Base-by-base conservation (phyloP, 169 alveolate genomes). In the Hepatocystis sp. region DNA sequence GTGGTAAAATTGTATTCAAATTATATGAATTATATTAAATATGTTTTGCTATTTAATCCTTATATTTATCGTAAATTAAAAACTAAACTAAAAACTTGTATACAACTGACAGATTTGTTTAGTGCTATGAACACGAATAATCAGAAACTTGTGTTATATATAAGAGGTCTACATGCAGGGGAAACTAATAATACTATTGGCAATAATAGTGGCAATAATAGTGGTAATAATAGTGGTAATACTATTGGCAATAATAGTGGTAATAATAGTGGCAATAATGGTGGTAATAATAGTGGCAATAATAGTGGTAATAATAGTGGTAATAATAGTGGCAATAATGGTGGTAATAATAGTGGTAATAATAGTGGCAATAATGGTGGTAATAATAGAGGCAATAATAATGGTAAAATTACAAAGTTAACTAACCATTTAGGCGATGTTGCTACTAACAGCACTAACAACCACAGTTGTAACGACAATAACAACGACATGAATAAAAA, bases 11-110 rank as follows among this genome's bases (percentile, higher is more conserved):
- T 64, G 53, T 81, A 81, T 21, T 4, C 19, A 49, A 49, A 81
- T 58, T 81, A 63, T 58, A 27, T 81, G 44, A 44, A 63, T 63
- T 81, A 30, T 42, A 34, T 81, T 15, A 81, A 53, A 81, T 81
- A 49, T 81, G 67, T 61, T 10, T 28, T 81, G 25, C 21, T 81
- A 28, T 23, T 30, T 40, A 81, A 81, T 53, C 89, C 89, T 0
- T 61, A 61, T 61, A 56, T 63, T 7, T 81, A 81, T 51, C n/a
- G 13, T 1, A 55, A 36, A 8, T 23, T 81, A 5, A 46, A 53
- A 23, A 23, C 60, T 19, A 61, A 36, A 42, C 19, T 81, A 51
- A 63, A 49, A 46, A 56, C 56, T 4, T 32, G 44, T 25, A 76
- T 23, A 32, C 27, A 13, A 1, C 10, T 76, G 32, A 55, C 40